Conservation (phyloP, 2,329 filamentous ascomycete species). For the Penicillium sp. region DNA sequence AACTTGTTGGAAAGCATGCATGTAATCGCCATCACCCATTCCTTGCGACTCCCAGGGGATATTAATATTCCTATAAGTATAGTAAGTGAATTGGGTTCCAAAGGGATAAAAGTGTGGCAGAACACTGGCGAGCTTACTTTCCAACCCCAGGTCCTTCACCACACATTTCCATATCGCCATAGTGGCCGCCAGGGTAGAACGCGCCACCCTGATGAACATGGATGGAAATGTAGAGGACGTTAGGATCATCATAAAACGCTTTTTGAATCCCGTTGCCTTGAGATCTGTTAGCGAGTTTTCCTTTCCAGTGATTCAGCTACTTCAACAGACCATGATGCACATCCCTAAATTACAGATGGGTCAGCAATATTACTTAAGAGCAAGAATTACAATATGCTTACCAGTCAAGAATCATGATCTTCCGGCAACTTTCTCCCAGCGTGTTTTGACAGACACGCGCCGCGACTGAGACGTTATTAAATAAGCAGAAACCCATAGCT, state of each 20-base stretch:
- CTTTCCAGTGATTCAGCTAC: slow-evolving; percentile 3
- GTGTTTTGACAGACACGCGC: slow-evolving; percentile 82
- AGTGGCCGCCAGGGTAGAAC: slow-evolving; percentile 74
- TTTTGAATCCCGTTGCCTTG: slow-evolving; percentile 92
- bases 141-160: slow-evolving; percentile 48
- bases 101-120: neutral
- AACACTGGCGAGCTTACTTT: neutral
- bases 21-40: slow-evolving; percentile 96
- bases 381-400: slow-evolving; percentile 51
- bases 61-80: slow-evolving; percentile 59
- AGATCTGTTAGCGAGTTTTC: slow-evolving; percentile 19
- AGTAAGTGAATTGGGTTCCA: neutral
- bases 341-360: slow-evolving; percentile 48
- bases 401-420: slow-evolving; percentile 93
- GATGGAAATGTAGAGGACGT: slow-evolving; percentile 91
- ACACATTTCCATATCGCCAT: slow-evolving; percentile 61
- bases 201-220: slow-evolving; percentile 81
- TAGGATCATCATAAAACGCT: slow-evolving; percentile 92
- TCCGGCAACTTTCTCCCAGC: slow-evolving; percentile 77
- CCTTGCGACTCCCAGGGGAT: slow-evolving; percentile 67
- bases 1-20: slow-evolving; percentile 92
- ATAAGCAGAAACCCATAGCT: slow-evolving; percentile 93
- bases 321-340: slow-evolving; percentile 60
- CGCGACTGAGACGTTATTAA: slow-evolving; percentile 95
- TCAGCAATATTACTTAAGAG: neutral